phyloP scores from a whole-genome alignment of 2,329 filamentous ascomycete genomes.

The Fusarium sp. region DNA sequence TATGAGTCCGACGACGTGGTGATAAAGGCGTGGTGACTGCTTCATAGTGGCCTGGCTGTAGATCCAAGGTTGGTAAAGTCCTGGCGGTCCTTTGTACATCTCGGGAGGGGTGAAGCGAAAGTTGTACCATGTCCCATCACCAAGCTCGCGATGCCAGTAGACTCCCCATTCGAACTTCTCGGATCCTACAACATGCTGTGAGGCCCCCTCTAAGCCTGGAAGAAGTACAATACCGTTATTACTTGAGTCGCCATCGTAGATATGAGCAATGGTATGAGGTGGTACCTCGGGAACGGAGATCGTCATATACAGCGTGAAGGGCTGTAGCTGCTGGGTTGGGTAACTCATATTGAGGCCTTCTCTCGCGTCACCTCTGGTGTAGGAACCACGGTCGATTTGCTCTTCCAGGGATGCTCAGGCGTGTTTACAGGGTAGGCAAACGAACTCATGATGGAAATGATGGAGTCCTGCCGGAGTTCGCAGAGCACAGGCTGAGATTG shows the following conservation, averaged over 20 bases:
- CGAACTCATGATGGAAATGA: background rate
- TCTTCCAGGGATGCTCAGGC: background rate
- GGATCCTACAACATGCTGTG: slow-evolving; percentile 27
- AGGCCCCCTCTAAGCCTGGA: slow-evolving; percentile 30
- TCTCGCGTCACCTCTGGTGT: background rate
- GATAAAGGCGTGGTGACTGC: slow-evolving; percentile 43
- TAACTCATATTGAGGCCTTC: slow-evolving; percentile 24
- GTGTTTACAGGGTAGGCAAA: background rate
- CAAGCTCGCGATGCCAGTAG: slow-evolving; percentile 45
- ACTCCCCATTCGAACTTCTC: slow-evolving; percentile 51
- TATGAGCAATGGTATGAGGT: background rate
- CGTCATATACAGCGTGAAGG: slow-evolving; percentile 40
- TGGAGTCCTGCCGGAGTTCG: background rate
- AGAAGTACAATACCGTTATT: slow-evolving; percentile 5
- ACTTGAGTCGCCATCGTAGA: slow-evolving; percentile 23
- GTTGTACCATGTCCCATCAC: slow-evolving; percentile 43
- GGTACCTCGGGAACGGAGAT: slow-evolving; percentile 33
- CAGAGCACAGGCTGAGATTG: background rate
- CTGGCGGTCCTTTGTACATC: slow-evolving; percentile 9
- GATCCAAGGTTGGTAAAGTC: slow-evolving; percentile 20
- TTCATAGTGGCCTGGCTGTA: slow-evolving; percentile 32
- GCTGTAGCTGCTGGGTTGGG: slow-evolving; percentile 29
- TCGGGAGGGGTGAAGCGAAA: slow-evolving; percentile 7
- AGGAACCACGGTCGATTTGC: background rate
- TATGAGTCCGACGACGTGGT: slow-evolving; percentile 46